phyloP scores from a whole-genome alignment of 2,329 filamentous ascomycete species.

The Sarocladium oryzae region DNA sequence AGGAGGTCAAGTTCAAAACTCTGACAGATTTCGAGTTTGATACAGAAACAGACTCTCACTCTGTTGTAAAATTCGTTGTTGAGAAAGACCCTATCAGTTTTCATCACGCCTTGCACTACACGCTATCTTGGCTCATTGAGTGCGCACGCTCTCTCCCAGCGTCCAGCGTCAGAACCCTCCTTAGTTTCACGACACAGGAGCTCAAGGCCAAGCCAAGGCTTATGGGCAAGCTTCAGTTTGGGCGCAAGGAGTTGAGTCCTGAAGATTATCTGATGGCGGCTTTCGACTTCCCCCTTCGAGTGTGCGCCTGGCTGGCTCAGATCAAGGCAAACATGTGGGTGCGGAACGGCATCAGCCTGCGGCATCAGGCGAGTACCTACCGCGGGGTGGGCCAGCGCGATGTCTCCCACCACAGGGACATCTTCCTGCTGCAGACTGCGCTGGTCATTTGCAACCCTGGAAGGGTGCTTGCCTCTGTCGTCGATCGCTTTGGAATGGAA shows the following conservation, averaged over 20 bases:
- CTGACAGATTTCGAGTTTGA: slow-evolving; percentile 78
- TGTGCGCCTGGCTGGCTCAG: slow-evolving; percentile 94
- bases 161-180: slow-evolving; percentile 58
- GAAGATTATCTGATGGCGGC: slow-evolving; percentile 81
- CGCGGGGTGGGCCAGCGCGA: slow-evolving; percentile 83
- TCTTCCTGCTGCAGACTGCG: slow-evolving; percentile 88
- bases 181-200: slow-evolving; percentile 67
- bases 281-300: slow-evolving; percentile 88
- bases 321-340: slow-evolving; percentile 99
- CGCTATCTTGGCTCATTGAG: slow-evolving; percentile 91
- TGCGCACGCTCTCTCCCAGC: slow-evolving; percentile 70
- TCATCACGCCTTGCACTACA: slow-evolving; percentile 94
- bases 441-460: slow-evolving; percentile 79
- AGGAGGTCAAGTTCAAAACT: slow-evolving; percentile 75
- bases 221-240: slow-evolving; percentile 53
- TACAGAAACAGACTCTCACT: slow-evolving; percentile 43
- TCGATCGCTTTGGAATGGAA: slow-evolving; percentile 85
- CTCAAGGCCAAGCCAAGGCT: slow-evolving; percentile 58
- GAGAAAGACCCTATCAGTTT: slow-evolving; percentile 92
- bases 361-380: slow-evolving; percentile 92
- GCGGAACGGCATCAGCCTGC: slow-evolving; percentile 88
- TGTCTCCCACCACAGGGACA: slow-evolving; percentile 88
- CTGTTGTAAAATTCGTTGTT: slow-evolving; percentile 80
- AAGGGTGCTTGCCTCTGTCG: slow-evolving; percentile 77
- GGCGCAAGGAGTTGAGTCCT: slow-evolving; percentile 49